Conservation (phyloP, 1,139 yeast genomes). For the Kurtzmaniella quercitrusa region DNA sequence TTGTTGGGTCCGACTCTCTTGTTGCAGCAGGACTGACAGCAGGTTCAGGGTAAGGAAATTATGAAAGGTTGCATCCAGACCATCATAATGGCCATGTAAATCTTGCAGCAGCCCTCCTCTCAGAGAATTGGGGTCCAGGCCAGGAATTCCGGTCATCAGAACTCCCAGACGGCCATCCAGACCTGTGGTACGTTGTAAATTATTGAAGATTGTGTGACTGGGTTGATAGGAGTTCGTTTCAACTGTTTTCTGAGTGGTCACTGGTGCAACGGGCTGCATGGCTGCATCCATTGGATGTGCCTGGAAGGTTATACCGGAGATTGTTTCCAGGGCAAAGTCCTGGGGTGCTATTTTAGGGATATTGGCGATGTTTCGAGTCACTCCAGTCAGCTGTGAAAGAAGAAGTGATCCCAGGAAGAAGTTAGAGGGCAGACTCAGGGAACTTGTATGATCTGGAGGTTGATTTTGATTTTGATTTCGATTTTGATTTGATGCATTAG, state of each 20-base stretch:
- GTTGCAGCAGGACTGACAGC: constrained; percentile 4
- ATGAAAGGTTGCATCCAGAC: constrained; percentile 1
- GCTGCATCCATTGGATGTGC: constrained; percentile 27
- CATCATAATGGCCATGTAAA: background rate
- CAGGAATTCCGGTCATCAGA: background rate
- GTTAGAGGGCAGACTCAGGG: constrained; percentile 15
- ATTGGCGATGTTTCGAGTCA: constrained; percentile 30
- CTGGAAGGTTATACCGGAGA: constrained; percentile 35
- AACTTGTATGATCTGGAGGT: background rate
- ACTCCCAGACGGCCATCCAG: background rate
- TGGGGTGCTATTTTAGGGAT: constrained; percentile 2
- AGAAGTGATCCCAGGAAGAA: constrained; percentile 42
- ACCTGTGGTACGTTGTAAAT: constrained; percentile 37
- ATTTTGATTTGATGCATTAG: background rate
- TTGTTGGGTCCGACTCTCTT: constrained; percentile 74
- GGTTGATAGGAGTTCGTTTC: constrained; percentile 41
- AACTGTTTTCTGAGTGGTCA: constrained; percentile 30
- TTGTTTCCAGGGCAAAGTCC: constrained; percentile 16
- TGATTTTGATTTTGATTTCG: too few species aligned
- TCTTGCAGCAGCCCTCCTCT: background rate
- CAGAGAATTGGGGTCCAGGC: constrained; percentile 1
- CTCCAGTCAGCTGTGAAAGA: constrained; percentile 44
- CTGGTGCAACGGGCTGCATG: constrained; percentile 25
- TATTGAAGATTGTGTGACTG: constrained; percentile 41
- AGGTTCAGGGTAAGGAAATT: background rate